These are phyloP conservation scores for Huntiella moniliformis DNA, from an alignment of 2,329 filamentous ascomycete genomes.

Conservation along the genomic window DNA sequence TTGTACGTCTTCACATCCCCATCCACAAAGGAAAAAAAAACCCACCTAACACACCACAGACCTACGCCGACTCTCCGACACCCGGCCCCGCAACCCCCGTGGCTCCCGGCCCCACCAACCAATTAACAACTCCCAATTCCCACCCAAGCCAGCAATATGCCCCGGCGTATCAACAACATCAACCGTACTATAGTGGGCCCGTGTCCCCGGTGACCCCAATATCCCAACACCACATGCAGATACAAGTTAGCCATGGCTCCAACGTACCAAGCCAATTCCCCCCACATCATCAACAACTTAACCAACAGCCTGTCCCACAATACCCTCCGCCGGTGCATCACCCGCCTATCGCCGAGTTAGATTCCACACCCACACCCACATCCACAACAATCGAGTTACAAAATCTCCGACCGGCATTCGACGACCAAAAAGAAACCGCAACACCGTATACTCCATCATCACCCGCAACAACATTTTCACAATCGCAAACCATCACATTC, in stretches of 20 bases:
- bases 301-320: background rate
- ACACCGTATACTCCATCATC: conserved; percentile 17
- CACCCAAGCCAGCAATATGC: background rate
- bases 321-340: conserved; percentile 19
- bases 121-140: background rate
- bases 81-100: background rate
- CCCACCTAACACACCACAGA: background rate
- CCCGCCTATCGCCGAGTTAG: background rate
- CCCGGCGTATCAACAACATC: conserved; percentile 1
- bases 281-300: conserved; percentile 4
- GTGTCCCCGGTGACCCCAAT: background rate
- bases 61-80: background rate
- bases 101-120: background rate
- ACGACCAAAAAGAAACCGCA: background rate
- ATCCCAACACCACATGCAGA: background rate
- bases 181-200: background rate
- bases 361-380: too few relatives aligned
- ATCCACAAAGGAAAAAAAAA: background rate
- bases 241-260: background rate
- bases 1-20: background rate
- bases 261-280: background rate
- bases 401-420: background rate
- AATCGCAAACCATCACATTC: background rate
- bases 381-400: too few relatives aligned
- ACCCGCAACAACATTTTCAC: conserved; percentile 16